Conservation (phyloP, 768 basidiomycete species). For the Suillus lakei region DNA sequence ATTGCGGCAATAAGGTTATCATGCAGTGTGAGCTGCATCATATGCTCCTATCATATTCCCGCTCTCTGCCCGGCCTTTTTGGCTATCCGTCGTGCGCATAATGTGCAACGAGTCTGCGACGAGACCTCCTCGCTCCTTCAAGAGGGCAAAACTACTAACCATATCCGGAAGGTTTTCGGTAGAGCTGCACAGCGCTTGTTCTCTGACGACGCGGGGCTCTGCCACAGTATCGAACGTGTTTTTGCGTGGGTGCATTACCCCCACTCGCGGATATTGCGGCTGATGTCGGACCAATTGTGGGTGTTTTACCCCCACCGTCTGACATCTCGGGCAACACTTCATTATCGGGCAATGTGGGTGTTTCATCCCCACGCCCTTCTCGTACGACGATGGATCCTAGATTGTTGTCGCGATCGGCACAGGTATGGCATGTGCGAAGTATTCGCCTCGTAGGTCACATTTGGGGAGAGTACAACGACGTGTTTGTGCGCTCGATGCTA, state of each 20-base stretch:
- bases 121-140: background rate
- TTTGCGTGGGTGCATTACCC: background rate
- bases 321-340: background rate
- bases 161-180: background rate
- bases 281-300: background rate
- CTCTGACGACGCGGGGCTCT: background rate
- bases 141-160: background rate
- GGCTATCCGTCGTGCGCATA: background rate
- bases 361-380: background rate
- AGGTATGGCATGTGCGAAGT: background rate
- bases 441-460: background rate
- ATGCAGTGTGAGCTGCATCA: no score
- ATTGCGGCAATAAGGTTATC: no score
- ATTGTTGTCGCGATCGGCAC: background rate
- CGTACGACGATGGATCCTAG: background rate
- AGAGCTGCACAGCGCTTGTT: background rate
- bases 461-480: background rate
- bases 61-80: background rate
- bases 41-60: no score
- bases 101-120: background rate
- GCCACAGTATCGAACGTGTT: background rate
- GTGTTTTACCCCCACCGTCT: background rate
- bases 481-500: no score
- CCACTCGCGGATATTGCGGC: background rate
- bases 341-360: background rate